Evolutionary conservation across 2,329 filamentous ascomycete genomes (phyloP).

Genomic region (Chaetomium strumarium): DNA sequence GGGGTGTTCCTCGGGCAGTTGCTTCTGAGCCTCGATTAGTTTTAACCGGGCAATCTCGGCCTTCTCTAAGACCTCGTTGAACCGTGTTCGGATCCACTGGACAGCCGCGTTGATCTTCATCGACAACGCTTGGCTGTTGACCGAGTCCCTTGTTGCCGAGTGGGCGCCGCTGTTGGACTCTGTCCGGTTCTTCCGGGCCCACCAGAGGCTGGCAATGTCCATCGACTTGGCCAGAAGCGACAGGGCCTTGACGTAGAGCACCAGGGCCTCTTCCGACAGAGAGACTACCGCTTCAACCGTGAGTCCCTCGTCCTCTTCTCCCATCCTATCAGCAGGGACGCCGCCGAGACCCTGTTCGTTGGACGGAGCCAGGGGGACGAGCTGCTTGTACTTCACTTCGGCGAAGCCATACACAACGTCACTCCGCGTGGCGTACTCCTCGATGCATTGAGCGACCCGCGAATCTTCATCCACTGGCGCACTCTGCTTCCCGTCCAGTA

Average conservation of each 20-base stretch:
- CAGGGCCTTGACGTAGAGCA: slow-evolving; percentile 92
- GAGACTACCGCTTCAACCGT: slow-evolving; percentile 80
- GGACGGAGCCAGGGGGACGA: slow-evolving; percentile 83
- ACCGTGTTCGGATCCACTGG: slow-evolving; percentile 88
- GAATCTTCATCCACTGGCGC: slow-evolving; percentile 70
- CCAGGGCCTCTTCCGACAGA: slow-evolving; percentile 88
- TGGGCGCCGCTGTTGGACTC: slow-evolving; percentile 45
- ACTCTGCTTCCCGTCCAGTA: slow-evolving; percentile 59
- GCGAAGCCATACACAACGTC: slow-evolving; percentile 97
- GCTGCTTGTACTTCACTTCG: slow-evolving; percentile 96
- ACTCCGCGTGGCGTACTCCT: slow-evolving; percentile 86
- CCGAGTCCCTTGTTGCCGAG: slow-evolving; percentile 36
- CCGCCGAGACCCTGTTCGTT: slow-evolving; percentile 65
- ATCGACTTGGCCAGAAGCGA: slow-evolving; percentile 88
- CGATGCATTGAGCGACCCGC: slow-evolving; percentile 71
- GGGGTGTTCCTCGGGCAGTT: slow-evolving; percentile 77
- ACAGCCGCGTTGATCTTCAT: slow-evolving; percentile 86
- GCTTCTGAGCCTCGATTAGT: slow-evolving; percentile 77
- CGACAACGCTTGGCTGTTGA: slow-evolving; percentile 46
- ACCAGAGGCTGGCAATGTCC: slow-evolving; percentile 92
- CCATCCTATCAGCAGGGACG: slow-evolving; percentile 47
- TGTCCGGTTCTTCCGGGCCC: slow-evolving; percentile 69
- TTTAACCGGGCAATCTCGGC: slow-evolving; percentile 89
- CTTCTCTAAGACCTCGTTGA: slow-evolving; percentile 97
- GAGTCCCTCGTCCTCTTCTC: slow-evolving; percentile 67